Evolutionary conservation across 1,284 basidiomycete genomes (phyloP).

Genomic region (Rhodotorula sp.): DNA sequence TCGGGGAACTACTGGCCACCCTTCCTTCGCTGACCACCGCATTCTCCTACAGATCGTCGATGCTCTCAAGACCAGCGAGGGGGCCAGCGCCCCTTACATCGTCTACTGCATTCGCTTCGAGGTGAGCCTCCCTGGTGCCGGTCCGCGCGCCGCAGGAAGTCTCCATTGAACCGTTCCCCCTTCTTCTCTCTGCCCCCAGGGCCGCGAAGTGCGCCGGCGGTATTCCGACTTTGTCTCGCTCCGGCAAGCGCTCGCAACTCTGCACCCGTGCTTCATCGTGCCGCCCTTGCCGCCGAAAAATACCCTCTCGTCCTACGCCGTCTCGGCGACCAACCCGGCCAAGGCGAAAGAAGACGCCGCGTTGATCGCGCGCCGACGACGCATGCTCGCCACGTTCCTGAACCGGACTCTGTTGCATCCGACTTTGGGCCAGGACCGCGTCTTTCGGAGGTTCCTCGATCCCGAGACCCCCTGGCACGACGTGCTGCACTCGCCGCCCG

Average conservation of each 20-base stretch:
- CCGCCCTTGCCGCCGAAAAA: slow-evolving; percentile 98
- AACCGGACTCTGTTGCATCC: slow-evolving; percentile 85
- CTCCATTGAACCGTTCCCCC: neutral
- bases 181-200: too few species aligned
- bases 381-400: slow-evolving; percentile 93
- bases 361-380: slow-evolving; percentile 85
- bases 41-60: slow-evolving; percentile 70
- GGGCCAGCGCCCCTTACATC: slow-evolving; percentile 82
- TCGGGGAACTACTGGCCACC: neutral
- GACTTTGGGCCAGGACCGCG: slow-evolving; percentile 87
- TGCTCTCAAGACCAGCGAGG: slow-evolving; percentile 88
- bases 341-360: slow-evolving; percentile 95
- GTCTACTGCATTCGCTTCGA: slow-evolving; percentile 89
- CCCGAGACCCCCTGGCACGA: slow-evolving; percentile 95
- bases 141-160: neutral
- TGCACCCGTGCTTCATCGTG: slow-evolving; percentile 95
- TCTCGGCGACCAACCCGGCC: slow-evolving; percentile 68
- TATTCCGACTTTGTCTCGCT: slow-evolving; percentile 98
- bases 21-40: neutral
- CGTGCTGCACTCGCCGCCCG: slow-evolving; percentile 84
- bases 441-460: slow-evolving; percentile 92
- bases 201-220: slow-evolving; percentile 77
- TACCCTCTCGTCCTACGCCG: slow-evolving; percentile 90
- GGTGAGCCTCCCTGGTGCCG: slow-evolving; percentile 56
- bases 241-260: slow-evolving; percentile 72